These are phyloP conservation scores for Diaporthe sp. DNA, from an alignment of 2,329 filamentous ascomycete genomes.

Conservation along the genomic window DNA sequence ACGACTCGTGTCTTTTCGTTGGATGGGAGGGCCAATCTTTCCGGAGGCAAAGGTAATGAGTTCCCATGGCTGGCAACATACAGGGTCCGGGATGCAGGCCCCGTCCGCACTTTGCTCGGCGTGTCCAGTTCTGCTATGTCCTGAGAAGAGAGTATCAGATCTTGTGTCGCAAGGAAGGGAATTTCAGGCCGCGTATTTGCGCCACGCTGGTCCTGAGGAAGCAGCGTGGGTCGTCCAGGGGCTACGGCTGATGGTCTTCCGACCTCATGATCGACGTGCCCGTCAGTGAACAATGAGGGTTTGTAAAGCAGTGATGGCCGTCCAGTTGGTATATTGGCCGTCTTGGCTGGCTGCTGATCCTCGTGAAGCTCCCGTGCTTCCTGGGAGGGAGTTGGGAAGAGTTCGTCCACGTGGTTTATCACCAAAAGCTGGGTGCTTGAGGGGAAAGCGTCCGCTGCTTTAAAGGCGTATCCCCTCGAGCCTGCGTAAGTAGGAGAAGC, in stretches of 20 bases:
- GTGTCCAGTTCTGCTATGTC: conserved; percentile 60
- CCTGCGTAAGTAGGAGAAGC: conserved; percentile 36
- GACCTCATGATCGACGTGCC: neutral
- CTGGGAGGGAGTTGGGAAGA: conserved; percentile 70
- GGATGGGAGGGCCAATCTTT: neutral
- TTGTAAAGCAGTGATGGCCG: neutral
- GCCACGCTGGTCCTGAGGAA: neutral
- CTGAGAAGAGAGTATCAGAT: conserved; percentile 61
- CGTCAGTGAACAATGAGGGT: neutral
- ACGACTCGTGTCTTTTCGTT: neutral
- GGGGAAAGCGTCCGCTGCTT: conserved; percentile 45
- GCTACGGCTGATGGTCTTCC: conserved; percentile 13
- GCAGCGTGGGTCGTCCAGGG: conserved; percentile 18
- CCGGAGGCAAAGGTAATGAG: too few relatives aligned
- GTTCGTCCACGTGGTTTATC: conserved; percentile 63
- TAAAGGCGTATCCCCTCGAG: conserved; percentile 6
- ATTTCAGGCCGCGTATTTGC: conserved; percentile 41
- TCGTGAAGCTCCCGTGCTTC: conserved; percentile 66
- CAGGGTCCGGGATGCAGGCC: neutral
- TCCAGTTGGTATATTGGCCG: neutral
- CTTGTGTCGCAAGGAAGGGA: conserved; percentile 60
- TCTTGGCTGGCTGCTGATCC: conserved; percentile 44
- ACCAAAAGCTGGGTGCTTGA: conserved; percentile 69
- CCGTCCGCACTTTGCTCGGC: conserved; percentile 33
- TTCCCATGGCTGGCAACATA: neutral